These are phyloP conservation scores for Lumnitzera littorea DNA, from an alignment of 345 rosid species.

Conservation along the genomic window DNA sequence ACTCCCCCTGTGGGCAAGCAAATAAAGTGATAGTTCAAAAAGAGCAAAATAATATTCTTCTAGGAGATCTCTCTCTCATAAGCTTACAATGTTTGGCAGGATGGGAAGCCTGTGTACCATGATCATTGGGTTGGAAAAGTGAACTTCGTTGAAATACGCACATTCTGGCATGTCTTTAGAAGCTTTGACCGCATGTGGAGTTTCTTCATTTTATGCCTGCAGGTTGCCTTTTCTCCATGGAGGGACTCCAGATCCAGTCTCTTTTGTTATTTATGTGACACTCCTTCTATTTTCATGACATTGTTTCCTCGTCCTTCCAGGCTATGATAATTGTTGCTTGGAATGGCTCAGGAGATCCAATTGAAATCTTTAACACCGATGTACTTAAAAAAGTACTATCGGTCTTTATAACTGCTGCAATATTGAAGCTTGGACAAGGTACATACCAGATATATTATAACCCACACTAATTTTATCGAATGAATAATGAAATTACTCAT, in stretches of 20 bases:
- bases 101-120: slow-evolving; percentile 46
- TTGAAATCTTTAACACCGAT: slow-evolving; percentile 41
- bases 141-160: slow-evolving; percentile 95
- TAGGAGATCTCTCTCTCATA: background rate
- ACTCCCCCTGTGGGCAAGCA: background rate
- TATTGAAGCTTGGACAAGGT: slow-evolving; percentile 98
- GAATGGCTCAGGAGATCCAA: slow-evolving; percentile 64
- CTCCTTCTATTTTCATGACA: slow-evolving; percentile 2
- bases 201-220: slow-evolving; percentile 80
- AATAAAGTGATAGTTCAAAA: background rate
- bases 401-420: slow-evolving; percentile 92
- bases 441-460: slow-evolving; percentile 6
- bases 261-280: background rate
- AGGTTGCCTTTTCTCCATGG: slow-evolving; percentile 32
- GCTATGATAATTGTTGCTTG: slow-evolving; percentile 96
- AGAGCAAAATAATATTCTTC: background rate
- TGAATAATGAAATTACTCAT: no score
- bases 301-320: slow-evolving; percentile 27
- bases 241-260: no score
- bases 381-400: slow-evolving; percentile 83
- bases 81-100: slow-evolving; percentile 28
- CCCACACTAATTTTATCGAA: background rate
- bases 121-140: slow-evolving; percentile 95
- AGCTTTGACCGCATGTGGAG: slow-evolving; percentile 99
- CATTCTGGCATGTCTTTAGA: slow-evolving; percentile 97